These are phyloP conservation scores for Ganoderma lingzhi DNA, from an alignment of 1,284 basidiomycete genomes.

Conservation along the genomic window DNA sequence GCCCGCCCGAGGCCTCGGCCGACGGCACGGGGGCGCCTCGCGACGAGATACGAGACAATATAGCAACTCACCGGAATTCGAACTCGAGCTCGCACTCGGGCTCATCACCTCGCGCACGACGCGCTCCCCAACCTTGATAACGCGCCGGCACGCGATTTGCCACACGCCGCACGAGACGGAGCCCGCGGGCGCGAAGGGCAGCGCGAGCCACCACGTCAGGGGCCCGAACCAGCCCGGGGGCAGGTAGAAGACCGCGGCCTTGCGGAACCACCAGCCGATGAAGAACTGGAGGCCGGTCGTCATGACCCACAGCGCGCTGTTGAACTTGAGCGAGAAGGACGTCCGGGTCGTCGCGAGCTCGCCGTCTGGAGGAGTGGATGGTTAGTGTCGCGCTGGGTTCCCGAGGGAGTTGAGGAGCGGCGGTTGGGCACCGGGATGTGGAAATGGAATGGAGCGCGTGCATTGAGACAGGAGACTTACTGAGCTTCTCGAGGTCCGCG, in stretches of 20 bases:
- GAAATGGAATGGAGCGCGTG: neutral
- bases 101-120: conserved; percentile 64
- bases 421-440: neutral
- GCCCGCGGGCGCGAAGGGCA: conserved; percentile 88
- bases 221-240: conserved; percentile 90
- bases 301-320: conserved; percentile 75
- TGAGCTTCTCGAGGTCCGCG: conserved; percentile 93
- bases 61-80: conserved; percentile 22
- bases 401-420: neutral
- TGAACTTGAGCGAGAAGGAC: conserved; percentile 80
- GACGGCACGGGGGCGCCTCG: neutral
- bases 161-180: conserved; percentile 90
- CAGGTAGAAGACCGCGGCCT: conserved; percentile 89
- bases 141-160: conserved; percentile 89
- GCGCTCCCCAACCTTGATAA: conserved; percentile 75
- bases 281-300: conserved; percentile 87
- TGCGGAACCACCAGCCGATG: conserved; percentile 90
- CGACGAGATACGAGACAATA: too few species aligned
- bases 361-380: conserved; percentile 58
- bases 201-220: conserved; percentile 81
- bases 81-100: conserved; percentile 8
- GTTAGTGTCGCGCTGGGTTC: too few species aligned
- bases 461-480: conserved; percentile 57
- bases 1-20: neutral
- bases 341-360: conserved; percentile 71